Conservation (phyloP, 768 basidiomycete species). For the Boletus speciosus region DNA sequence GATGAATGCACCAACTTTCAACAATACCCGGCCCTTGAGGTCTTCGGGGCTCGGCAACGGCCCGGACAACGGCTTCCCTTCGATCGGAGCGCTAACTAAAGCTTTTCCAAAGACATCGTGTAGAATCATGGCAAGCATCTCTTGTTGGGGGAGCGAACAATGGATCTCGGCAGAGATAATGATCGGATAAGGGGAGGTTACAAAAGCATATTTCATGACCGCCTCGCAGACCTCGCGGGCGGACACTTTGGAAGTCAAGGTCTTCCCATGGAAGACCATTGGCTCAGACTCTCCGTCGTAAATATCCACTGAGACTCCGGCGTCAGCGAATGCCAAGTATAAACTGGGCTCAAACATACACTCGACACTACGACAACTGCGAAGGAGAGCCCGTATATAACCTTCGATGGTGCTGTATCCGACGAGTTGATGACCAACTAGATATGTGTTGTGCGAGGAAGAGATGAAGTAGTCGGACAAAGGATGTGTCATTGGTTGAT, state of each 20-base stretch:
- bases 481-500: slow-evolving; percentile 87
- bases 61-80: slow-evolving; percentile 46
- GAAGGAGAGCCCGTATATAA: slow-evolving; percentile 87
- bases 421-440: slow-evolving; percentile 81
- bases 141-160: slow-evolving; percentile 76
- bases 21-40: slow-evolving; percentile 69
- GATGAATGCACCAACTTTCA: slow-evolving; percentile 57
- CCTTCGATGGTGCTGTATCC: slow-evolving; percentile 90
- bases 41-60: slow-evolving; percentile 81
- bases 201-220: slow-evolving; percentile 86
- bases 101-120: slow-evolving; percentile 52
- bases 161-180: slow-evolving; percentile 94
- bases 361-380: slow-evolving; percentile 92
- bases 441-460: slow-evolving; percentile 90
- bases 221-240: slow-evolving; percentile 79
- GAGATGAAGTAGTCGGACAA: slow-evolving; percentile 87
- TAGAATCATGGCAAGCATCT: slow-evolving; percentile 74
- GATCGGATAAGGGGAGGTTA: slow-evolving; percentile 86
- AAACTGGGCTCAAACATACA: slow-evolving; percentile 45
- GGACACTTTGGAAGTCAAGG: slow-evolving; percentile 79
- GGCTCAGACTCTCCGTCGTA: slow-evolving; percentile 87
- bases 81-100: slow-evolving; percentile 46
- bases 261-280: slow-evolving; percentile 84
- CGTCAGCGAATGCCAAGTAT: background rate
- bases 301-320: slow-evolving; percentile 66